Conservation (phyloP, 2,329 filamentous ascomycete genomes). For the Paecilomyces dactylethromorphus region DNA sequence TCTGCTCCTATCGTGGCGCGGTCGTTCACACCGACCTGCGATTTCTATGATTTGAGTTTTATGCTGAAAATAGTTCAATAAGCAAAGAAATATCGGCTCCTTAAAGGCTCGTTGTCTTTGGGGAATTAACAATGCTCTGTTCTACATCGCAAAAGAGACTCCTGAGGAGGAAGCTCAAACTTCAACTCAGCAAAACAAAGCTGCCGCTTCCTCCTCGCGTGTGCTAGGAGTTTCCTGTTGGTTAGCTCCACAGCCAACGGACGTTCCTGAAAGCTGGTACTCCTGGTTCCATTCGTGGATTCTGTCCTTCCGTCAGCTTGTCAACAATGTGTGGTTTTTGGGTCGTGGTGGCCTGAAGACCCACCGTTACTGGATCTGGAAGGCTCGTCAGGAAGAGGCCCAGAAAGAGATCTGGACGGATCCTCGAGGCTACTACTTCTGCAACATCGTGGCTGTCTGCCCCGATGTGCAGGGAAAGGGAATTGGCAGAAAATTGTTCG, state of each 20-base stretch:
- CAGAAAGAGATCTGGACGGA: constrained; percentile 61
- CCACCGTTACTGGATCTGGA: constrained; percentile 67
- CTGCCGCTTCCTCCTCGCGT: constrained; percentile 22
- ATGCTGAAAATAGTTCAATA: constrained; percentile 46
- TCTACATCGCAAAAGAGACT: constrained; percentile 62
- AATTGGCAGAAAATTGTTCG: constrained; percentile 59
- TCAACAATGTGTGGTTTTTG: constrained; percentile 58
- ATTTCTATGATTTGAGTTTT: constrained; percentile 4
- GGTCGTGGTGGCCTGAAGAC: constrained; percentile 64
- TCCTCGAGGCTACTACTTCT: constrained; percentile 64
- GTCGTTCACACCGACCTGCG: constrained; percentile 3
- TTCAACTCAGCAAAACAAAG: constrained; percentile 14
- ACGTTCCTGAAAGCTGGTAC: constrained; percentile 50
- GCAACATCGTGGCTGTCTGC: constrained; percentile 66
- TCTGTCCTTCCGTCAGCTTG: constrained; percentile 59
- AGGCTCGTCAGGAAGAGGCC: constrained; percentile 55
- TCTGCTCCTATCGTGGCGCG: neutral
- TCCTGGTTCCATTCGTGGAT: constrained; percentile 59
- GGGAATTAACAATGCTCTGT: constrained; percentile 63
- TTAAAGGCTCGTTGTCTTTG: constrained; percentile 61
- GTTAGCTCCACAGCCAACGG: constrained; percentile 51
- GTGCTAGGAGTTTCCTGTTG: constrained; percentile 69
- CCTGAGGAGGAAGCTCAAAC: constrained; percentile 15
- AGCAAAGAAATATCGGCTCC: constrained; percentile 55
- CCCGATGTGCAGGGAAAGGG: constrained; percentile 61